A percentile compares a stretch with the other conserved stretches of the same genome.
Conservation (phyloP, 2,329 filamentous ascomycete species). For the Botrytis fragariae region DNA sequence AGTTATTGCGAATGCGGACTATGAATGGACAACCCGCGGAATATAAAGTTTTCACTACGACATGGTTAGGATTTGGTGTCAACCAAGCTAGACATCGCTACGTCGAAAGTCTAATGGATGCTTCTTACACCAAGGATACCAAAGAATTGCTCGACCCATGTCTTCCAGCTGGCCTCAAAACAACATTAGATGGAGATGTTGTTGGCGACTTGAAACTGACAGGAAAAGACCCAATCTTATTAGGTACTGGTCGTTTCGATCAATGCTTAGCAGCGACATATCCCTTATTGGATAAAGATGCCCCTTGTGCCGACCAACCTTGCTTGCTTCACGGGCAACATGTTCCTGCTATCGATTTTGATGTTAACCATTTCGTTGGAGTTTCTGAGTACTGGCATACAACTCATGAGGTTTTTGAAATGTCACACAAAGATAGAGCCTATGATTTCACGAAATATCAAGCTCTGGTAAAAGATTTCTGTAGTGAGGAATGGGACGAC, state of each 20-base stretch:
- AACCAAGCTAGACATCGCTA: conserved; percentile 87
- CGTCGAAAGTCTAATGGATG: conserved; percentile 69
- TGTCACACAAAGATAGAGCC: conserved; percentile 69
- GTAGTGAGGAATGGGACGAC: conserved; percentile 74
- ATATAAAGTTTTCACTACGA: conserved; percentile 89
- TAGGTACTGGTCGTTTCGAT: conserved; percentile 84
- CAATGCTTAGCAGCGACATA: conserved; percentile 81
- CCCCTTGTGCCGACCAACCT: conserved; percentile 75
- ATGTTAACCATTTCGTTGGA: conserved; percentile 95
- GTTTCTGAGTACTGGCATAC: conserved; percentile 99
- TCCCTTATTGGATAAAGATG: conserved; percentile 85
- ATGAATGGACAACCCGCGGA: conserved; percentile 75
- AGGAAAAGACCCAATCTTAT: conserved; percentile 53
- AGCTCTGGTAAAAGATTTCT: conserved; percentile 78
- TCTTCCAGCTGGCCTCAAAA: conserved; percentile 73
- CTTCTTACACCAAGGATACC: conserved; percentile 55
- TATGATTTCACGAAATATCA: conserved; percentile 94
- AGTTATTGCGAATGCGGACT: conserved; percentile 78
- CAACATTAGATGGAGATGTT: conserved; percentile 66
- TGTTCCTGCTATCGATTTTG: conserved; percentile 92
- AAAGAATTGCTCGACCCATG: conserved; percentile 86
- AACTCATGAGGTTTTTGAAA: conserved; percentile 87
- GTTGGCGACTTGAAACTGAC: conserved; percentile 41
- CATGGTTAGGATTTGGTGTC: conserved; percentile 96
- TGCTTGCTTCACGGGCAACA: conserved; percentile 90